Base-by-base conservation (phyloP, 257 asterid species). In the Orobanche coerulescens region DNA sequence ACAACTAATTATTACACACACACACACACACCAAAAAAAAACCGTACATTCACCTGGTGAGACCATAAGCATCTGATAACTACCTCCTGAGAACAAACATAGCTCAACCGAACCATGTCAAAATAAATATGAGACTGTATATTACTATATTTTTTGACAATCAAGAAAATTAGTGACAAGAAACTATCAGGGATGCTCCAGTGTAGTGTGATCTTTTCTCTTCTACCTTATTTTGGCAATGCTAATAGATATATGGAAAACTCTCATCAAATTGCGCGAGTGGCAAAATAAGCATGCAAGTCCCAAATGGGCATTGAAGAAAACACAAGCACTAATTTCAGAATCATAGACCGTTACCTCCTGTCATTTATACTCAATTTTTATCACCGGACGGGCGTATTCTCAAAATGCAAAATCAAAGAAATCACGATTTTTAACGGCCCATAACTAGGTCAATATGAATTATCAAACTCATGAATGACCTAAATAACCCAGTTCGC, bases 41-140 rank as follows among this genome's bases (percentile, higher is more conserved):
- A 61, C 15, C 77, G 49, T 16, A 12, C 67, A 69, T 69, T 72
- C 67, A 48, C 71, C 70, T 57, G 81, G 69, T 54, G 68, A 68
- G 65, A 57, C 73, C 74, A 50, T n/a, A 31, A 39, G 73, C 73
- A 72, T 36, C 50, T 33, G 43, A 62, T 71, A 57, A 72, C 49
- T 76, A 74, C 76, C 85, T 67, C 81, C 71, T 30, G 4, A 0
- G 62, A 22, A 40, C 28, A 67, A 64, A 46, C 22, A 24, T 42
- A 58, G 65, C 79, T 57, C 69, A 40, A 58, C 36, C 72, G 67
- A 71, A 70, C 75, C 77, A 71, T 58, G 73, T 73, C 70, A 66
- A 54, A 42, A 36, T 2, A 58, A 33, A 18, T 24, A 9, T 15
- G 14, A 49, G 8, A 57, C 1, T 23, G 18, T 14, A 14, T n/a